Percentiles rank a stretch among this genome's conserved stretches.
Evolutionary conservation across 2,329 filamentous ascomycete species (phyloP).

Genomic region (Cercospora zeina): DNA sequence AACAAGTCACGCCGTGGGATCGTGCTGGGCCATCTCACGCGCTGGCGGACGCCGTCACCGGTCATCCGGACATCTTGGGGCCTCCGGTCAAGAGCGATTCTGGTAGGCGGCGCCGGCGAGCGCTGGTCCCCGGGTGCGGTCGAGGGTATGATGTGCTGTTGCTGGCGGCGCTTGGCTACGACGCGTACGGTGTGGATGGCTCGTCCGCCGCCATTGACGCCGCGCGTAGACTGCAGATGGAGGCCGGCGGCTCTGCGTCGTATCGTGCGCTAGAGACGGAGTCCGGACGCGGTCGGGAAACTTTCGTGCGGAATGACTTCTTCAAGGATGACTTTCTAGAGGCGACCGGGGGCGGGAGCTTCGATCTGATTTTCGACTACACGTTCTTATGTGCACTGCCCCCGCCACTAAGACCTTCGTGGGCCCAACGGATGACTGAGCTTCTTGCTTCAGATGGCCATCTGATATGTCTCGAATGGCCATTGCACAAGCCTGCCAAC

Average conservation of each 20-base stretch:
- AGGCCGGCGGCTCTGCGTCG: constrained; percentile 42
- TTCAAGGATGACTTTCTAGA: constrained; percentile 61
- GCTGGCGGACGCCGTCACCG: constrained; percentile 55
- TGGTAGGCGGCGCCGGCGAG: constrained; percentile 50
- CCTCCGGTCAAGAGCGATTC: constrained; percentile 23
- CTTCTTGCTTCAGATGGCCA: constrained; percentile 55
- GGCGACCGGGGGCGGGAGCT: constrained; percentile 48
- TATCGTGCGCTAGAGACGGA: constrained; percentile 48
- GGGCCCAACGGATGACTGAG: constrained; percentile 58
- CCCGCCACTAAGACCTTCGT: constrained; percentile 56
- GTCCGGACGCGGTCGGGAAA: constrained; percentile 53
- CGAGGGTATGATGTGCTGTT: constrained; percentile 78
- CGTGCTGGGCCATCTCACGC: constrained; percentile 60
- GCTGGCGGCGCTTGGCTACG: constrained; percentile 72
- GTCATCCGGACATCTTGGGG: constrained; percentile 31
- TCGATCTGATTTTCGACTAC: constrained; percentile 68
- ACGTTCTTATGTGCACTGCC: constrained; percentile 64
- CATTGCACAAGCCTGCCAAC: constrained; percentile 55
- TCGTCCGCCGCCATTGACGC: constrained; percentile 54
- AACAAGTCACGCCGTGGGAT: constrained; percentile 61
- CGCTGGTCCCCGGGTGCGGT: constrained; percentile 79
- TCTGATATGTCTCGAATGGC: constrained; percentile 73
- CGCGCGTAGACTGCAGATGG: constrained; percentile 48
- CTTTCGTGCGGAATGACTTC: constrained; percentile 65
- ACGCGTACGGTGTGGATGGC: constrained; percentile 73